A percentile compares a stretch with the other conserved stretches of the same genome.
These are phyloP conservation scores for Triadica sebifera DNA, from an alignment of 345 rosid species.

Conservation along the genomic window DNA sequence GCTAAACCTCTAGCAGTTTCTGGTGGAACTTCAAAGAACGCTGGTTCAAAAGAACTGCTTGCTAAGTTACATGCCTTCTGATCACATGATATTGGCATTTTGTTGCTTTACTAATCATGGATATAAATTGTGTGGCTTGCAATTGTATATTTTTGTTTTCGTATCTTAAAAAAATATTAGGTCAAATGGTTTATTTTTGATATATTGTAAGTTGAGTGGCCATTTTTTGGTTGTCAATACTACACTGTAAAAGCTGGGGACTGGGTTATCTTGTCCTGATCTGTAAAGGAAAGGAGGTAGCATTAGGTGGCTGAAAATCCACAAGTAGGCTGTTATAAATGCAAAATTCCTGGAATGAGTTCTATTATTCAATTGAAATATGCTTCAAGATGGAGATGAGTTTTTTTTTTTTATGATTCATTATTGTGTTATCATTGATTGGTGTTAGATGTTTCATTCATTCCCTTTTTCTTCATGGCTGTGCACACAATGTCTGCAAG, in stretches of 20 bases:
- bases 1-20: constrained; percentile 31
- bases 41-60: constrained; percentile 55
- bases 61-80: constrained; percentile 48
- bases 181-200: not conserved
- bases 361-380: not conserved
- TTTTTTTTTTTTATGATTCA: too few relatives aligned
- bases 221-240: not conserved
- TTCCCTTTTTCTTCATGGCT: not conserved
- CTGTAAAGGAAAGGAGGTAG: constrained; percentile 5
- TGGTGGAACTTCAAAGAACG: constrained; percentile 20
- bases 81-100: constrained; percentile 17
- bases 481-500: too few relatives aligned
- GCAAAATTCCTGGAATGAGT: not conserved
- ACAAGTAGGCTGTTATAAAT: too few relatives aligned
- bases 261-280: not conserved
- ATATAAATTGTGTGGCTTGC: not conserved
- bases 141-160: not conserved
- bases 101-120: constrained; percentile 7
- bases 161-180: not conserved
- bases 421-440: not conserved
- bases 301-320: not conserved
- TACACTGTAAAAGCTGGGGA: not conserved
- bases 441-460: not conserved
- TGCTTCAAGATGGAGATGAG: constrained; percentile 2
- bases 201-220: not conserved